Conservation (phyloP, 257 asterid species). For the Gardenia jasminoides region DNA sequence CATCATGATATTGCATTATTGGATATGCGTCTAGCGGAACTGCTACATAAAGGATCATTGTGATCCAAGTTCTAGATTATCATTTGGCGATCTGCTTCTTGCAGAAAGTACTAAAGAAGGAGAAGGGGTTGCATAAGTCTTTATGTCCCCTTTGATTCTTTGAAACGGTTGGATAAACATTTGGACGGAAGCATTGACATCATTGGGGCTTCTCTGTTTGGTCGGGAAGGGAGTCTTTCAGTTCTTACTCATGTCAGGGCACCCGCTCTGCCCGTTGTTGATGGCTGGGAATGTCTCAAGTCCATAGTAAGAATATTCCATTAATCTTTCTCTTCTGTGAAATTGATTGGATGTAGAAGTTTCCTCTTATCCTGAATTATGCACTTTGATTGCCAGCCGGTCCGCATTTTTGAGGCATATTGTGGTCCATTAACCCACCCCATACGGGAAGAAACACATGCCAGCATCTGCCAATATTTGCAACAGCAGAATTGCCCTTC, state of each 20-base stretch:
- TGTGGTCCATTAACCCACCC: constrained; percentile 76
- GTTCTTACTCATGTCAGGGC: constrained; percentile 42
- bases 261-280: constrained; percentile 57
- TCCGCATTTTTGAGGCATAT: constrained; percentile 58
- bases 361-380: not conserved
- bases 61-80: too few relatives aligned
- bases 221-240: constrained; percentile 47
- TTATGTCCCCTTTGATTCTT: too few relatives aligned
- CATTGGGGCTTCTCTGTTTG: constrained; percentile 58
- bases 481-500: constrained; percentile 39
- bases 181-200: constrained; percentile 57
- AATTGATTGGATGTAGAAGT: not conserved
- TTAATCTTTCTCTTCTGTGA: not conserved
- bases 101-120: too few relatives aligned
- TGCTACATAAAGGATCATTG: too few relatives aligned
- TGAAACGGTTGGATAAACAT: too few relatives aligned
- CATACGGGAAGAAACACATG: constrained; percentile 90
- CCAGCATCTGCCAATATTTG: constrained; percentile 84
- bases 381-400: constrained; percentile 39
- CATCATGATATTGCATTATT: too few relatives aligned
- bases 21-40: too few relatives aligned
- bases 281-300: constrained; percentile 88
- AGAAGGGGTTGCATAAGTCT: too few relatives aligned
- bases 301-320: constrained; percentile 42
- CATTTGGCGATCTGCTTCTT: too few relatives aligned